Evolutionary conservation across 2,329 filamentous ascomycete species (phyloP).

Genomic region (Xylariaceae sp.): DNA sequence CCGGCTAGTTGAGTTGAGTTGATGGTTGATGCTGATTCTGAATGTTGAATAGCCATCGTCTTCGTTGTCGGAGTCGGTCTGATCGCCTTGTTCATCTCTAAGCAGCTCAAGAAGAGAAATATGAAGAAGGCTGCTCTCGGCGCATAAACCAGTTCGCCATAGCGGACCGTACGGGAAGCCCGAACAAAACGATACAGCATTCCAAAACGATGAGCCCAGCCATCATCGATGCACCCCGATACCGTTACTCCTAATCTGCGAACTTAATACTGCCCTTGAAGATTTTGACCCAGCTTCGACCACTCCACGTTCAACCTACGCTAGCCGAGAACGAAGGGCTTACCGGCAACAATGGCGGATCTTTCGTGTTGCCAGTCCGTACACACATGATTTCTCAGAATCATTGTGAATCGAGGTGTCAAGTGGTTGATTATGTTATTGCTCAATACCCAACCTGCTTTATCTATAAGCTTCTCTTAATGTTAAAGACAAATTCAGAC

Average conservation of each 20-base stretch:
- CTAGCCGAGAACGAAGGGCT: conserved; percentile 11
- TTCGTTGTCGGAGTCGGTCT: conserved; percentile 30
- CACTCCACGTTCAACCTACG: conserved; percentile 16
- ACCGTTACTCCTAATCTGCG: conserved; percentile 20
- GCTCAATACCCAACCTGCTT: conserved; percentile 22
- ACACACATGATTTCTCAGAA: conserved; percentile 15
- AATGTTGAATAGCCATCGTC: conserved; percentile 23
- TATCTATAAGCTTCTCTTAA: conserved; percentile 27
- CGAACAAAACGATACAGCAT: conserved; percentile 3
- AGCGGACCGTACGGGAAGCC: conserved; percentile 8
- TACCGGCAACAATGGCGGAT: conserved; percentile 8
- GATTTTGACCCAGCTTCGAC: conserved; percentile 17
- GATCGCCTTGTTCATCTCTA: conserved; percentile 28
- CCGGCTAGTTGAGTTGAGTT: too few species aligned
- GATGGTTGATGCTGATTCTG: conserved; percentile 8
- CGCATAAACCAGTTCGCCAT: conserved; percentile 16
- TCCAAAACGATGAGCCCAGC: conserved; percentile 9
- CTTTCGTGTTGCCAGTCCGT: conserved; percentile 7
- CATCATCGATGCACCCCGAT: conserved; percentile 18
- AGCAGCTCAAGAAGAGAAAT: conserved; percentile 25
- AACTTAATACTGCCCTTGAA: conserved; percentile 13
- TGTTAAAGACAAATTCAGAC: conserved; percentile 25
- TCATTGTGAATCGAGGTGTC: conserved; percentile 18
- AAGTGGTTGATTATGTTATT: conserved; percentile 21
- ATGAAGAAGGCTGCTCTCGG: conserved; percentile 24